Evolutionary conservation across 495 filamentous ascomycete species (phyloP).

Genomic region (Podospora anserina): DNA sequence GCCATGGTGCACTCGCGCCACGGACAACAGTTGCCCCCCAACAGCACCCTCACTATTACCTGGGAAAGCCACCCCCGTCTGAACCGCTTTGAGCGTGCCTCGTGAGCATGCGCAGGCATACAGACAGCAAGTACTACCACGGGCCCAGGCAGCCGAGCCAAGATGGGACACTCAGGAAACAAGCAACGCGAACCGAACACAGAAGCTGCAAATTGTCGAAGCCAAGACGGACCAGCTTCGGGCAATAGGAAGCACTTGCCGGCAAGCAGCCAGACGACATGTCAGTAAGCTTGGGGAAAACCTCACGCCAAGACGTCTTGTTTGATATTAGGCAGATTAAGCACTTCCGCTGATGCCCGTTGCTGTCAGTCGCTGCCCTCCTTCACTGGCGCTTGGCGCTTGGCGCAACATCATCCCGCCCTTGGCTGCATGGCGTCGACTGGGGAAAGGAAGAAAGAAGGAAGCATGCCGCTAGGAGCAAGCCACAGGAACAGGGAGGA

Average conservation of each 20-base stretch:
- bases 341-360: not conserved
- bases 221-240: slow-evolving; percentile 10
- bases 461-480: not conserved
- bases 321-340: slow-evolving; percentile 11
- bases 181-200: not conserved
- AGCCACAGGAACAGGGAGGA: not conserved
- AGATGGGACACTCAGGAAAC: not conserved
- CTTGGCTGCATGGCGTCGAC: not conserved
- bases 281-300: not conserved
- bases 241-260: not conserved
- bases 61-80: slow-evolving; percentile 23
- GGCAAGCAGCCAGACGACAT: not conserved
- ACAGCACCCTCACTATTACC: slow-evolving; percentile 20
- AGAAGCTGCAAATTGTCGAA: not conserved
- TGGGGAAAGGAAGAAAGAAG: not conserved
- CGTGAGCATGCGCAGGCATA: slow-evolving; percentile 6
- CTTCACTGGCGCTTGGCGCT: not conserved
- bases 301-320: slow-evolving; percentile 10
- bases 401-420: slow-evolving; percentile 7
- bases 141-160: not conserved
- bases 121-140: not conserved
- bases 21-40: slow-evolving; percentile 9
- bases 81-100: slow-evolving; percentile 30
- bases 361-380: not conserved
- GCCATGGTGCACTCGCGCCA: slow-evolving; percentile 1